These are phyloP conservation scores for Penicillium vulpinum DNA, from an alignment of 2,329 filamentous ascomycete species.

Conservation along the genomic window DNA sequence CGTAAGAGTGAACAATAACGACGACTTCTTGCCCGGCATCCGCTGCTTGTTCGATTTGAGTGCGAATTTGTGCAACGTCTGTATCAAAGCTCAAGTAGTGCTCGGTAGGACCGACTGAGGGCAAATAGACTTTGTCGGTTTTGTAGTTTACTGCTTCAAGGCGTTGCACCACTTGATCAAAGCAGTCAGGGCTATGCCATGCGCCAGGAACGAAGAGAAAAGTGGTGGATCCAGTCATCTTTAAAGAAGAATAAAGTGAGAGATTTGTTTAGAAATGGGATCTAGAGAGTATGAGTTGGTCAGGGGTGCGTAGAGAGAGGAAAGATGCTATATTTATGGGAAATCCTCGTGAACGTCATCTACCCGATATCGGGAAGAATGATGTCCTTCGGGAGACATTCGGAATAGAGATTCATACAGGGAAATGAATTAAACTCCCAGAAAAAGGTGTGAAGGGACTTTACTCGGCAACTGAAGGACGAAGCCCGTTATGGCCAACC, in stretches of 20 bases:
- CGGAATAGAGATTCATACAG: background rate
- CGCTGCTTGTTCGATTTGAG: background rate
- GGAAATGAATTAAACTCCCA: background rate
- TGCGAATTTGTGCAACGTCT: slow-evolving; percentile 3
- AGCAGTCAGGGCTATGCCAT: slow-evolving; percentile 9
- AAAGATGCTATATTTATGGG: background rate
- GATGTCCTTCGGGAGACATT: background rate
- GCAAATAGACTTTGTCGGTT: slow-evolving; percentile 3
- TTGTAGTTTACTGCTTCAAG: slow-evolving; percentile 8
- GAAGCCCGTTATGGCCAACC: background rate
- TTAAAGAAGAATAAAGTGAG: background rate
- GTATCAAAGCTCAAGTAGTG: background rate
- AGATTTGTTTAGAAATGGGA: background rate
- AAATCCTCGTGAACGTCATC: background rate
- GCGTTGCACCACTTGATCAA: slow-evolving; percentile 1
- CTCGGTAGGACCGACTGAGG: background rate
- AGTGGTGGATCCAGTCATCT: background rate
- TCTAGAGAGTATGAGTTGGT: background rate
- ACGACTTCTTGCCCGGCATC: slow-evolving; percentile 3
- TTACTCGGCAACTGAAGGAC: background rate
- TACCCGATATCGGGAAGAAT: background rate
- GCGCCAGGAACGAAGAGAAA: slow-evolving; percentile 7
- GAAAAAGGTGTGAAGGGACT: background rate
- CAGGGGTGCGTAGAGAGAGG: background rate
- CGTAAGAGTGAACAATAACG: slow-evolving; percentile 10